Conservation (phyloP, 768 basidiomycete species). For the Leccinum boreale region DNA sequence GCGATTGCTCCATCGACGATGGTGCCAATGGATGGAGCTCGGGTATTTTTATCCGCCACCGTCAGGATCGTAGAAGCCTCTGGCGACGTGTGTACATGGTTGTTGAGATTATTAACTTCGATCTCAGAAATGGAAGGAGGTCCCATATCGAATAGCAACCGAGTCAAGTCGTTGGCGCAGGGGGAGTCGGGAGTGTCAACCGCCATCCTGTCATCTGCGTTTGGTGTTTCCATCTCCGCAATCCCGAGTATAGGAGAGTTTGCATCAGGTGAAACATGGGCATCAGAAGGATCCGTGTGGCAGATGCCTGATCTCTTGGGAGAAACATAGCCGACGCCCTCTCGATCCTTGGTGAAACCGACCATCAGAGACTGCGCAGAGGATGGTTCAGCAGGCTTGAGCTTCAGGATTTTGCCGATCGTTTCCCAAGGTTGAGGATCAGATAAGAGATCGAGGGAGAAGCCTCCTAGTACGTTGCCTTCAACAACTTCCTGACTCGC, state of each 20-base stretch:
- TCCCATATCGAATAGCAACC: background rate
- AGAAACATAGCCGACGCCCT: conserved; percentile 27
- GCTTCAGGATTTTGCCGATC: conserved; percentile 27
- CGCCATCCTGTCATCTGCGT: background rate
- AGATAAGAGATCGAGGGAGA: conserved; percentile 26
- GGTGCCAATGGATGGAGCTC: background rate
- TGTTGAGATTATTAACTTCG: background rate
- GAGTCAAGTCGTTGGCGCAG: background rate
- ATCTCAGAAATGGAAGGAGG: background rate
- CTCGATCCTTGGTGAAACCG: conserved; percentile 19
- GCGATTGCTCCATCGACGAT: background rate
- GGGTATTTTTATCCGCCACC: background rate
- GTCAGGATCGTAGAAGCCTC: background rate
- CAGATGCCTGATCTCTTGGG: background rate
- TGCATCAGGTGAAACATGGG: background rate
- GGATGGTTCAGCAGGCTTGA: conserved; percentile 4
- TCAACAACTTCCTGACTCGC: background rate
- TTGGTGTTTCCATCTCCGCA: background rate
- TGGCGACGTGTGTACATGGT: background rate
- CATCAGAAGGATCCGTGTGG: background rate
- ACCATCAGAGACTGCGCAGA: conserved; percentile 1
- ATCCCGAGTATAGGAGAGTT: background rate
- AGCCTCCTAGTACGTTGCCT: background rate
- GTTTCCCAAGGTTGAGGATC: conserved; percentile 32
- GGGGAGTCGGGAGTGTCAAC: background rate